Evolutionary conservation across 2,329 filamentous ascomycete species (phyloP).

Genomic region (Cytospora piceicola): DNA sequence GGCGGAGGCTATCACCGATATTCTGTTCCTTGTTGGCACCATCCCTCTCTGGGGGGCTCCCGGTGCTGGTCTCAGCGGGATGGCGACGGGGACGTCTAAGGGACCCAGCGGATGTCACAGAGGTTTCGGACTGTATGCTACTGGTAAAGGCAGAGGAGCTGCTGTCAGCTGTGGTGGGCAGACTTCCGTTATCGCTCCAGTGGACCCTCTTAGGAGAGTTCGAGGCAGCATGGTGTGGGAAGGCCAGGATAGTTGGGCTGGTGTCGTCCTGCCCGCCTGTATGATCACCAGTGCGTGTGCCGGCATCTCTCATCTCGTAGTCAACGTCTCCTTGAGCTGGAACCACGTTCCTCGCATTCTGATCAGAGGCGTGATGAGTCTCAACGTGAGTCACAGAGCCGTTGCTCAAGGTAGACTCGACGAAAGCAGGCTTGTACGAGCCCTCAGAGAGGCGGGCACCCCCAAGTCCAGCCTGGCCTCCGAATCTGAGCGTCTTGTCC

Average conservation of each 20-base stretch:
- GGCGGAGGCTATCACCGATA: slow-evolving; percentile 17
- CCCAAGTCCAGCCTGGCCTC: background rate
- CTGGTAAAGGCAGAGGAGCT: slow-evolving; percentile 5
- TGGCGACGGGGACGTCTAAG: slow-evolving; percentile 21
- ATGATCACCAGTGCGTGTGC: background rate
- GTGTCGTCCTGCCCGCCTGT: slow-evolving; percentile 1
- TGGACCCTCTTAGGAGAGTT: slow-evolving; percentile 20
- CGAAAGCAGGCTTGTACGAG: slow-evolving; percentile 21
- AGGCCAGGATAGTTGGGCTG: background rate
- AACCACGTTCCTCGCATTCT: background rate
- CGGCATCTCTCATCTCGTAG: slow-evolving; percentile 5
- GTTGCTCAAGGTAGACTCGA: slow-evolving; percentile 7
- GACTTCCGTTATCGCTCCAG: slow-evolving; percentile 16
- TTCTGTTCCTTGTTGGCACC: background rate
- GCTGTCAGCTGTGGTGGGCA: slow-evolving; percentile 9
- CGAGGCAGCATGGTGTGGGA: background rate
- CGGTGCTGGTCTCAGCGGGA: slow-evolving; percentile 26
- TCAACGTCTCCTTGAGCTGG: background rate
- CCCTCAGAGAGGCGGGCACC: slow-evolving; percentile 12
- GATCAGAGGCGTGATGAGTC: background rate
- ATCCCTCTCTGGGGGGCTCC: slow-evolving; percentile 24
- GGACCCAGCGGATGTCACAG: slow-evolving; percentile 13
- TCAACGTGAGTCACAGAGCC: background rate
- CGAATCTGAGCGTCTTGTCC: slow-evolving; percentile 9
- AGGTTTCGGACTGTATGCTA: slow-evolving; percentile 1